phyloP scores from a whole-genome alignment of 2,329 filamentous ascomycete species.

The Tolypocladium guangdongense region DNA sequence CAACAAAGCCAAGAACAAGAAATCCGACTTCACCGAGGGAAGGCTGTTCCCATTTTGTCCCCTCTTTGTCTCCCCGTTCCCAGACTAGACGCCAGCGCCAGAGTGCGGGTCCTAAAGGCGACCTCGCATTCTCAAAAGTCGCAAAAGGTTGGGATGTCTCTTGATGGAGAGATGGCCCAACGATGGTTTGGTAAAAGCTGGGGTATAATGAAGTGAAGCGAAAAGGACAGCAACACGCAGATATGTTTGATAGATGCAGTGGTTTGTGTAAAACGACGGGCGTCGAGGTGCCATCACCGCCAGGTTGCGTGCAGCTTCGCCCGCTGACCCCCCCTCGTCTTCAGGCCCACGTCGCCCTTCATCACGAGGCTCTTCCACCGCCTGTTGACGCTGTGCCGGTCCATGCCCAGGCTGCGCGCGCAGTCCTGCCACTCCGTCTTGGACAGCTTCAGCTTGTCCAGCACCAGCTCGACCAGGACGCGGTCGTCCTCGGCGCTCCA shows the following conservation, averaged over 20 bases:
- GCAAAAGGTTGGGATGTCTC: not conserved
- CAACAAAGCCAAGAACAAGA: not conserved
- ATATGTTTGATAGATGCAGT: too few relatives aligned
- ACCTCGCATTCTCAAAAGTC: not conserved
- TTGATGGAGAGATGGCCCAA: not conserved
- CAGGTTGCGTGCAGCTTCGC: constrained; percentile 43
- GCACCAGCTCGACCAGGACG: constrained; percentile 54
- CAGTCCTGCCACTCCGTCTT: constrained; percentile 59
- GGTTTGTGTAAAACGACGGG: not conserved
- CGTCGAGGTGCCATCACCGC: constrained; percentile 23
- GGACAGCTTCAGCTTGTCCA: constrained; percentile 54
- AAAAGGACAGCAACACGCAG: not conserved
- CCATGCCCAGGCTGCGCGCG: constrained; percentile 50
- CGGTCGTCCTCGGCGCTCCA: constrained; percentile 57
- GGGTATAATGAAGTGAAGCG: not conserved
- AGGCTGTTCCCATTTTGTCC: too few relatives aligned
- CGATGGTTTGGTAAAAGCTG: not conserved
- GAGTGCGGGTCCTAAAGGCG: not conserved
- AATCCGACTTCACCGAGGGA: not conserved
- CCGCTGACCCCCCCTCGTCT: constrained; percentile 30
- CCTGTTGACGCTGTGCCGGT: constrained; percentile 43
- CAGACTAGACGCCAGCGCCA: not conserved
- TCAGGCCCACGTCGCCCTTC: constrained; percentile 48
- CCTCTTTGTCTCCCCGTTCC: not conserved
- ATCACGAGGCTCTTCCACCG: constrained; percentile 54